Evolutionary conservation across 148 eudicot genomes (phyloP).

Genomic region (Rhododendron henanense): DNA sequence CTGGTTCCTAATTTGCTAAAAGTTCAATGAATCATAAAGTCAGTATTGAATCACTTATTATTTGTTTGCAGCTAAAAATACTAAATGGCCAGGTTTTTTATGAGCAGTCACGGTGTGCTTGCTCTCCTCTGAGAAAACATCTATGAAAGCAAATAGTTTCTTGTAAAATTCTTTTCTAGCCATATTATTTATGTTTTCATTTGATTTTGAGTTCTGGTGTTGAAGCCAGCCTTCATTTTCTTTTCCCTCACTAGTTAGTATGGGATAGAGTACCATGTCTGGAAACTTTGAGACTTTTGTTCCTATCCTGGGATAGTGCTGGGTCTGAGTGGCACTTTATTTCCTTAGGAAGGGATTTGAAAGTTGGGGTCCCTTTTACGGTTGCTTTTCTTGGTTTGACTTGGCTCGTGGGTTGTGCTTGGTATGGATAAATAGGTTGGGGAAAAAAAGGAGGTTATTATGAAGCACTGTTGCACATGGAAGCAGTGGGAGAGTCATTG

Average conservation of each 20-base stretch:
- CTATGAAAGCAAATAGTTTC: neutral
- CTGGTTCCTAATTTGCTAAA: conserved; percentile 1
- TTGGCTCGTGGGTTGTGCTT: neutral
- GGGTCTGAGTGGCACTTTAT: neutral
- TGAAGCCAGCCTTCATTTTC: neutral
- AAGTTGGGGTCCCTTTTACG: neutral
- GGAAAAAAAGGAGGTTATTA: neutral
- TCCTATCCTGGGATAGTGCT: neutral
- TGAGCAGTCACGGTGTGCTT: neutral
- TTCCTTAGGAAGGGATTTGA: neutral
- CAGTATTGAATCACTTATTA: neutral
- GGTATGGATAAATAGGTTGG: neutral
- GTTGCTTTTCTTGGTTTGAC: conserved; percentile 5
- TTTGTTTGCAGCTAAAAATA: neutral
- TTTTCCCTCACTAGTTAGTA: neutral
- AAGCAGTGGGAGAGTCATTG: neutral
- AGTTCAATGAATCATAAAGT: neutral
- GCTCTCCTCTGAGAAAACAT: neutral
- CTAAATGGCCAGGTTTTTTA: neutral
- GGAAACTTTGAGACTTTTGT: neutral
- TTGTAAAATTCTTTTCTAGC: neutral
- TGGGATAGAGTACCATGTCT: neutral
- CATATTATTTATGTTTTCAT: neutral
- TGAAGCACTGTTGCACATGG: neutral
- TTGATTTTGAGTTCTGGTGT: neutral